phyloP scores from a whole-genome alignment of 495 filamentous ascomycete species.

The Xylaria curta region DNA sequence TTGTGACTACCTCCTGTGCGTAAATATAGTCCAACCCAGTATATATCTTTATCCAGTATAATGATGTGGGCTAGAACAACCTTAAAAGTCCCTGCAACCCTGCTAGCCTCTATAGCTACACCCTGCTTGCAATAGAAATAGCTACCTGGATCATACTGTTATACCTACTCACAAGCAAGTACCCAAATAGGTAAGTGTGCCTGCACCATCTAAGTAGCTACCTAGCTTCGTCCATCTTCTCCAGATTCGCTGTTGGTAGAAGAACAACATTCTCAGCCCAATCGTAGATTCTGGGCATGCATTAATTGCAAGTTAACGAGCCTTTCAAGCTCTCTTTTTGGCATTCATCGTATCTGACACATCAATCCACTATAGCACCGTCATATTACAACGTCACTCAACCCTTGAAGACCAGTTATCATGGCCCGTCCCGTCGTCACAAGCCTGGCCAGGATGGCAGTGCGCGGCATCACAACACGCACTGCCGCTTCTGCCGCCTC shows the following conservation, averaged over 20 bases:
- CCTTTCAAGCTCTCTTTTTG: background rate
- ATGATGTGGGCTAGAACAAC: background rate
- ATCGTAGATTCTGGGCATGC: background rate
- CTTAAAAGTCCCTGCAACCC: no score
- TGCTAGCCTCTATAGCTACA: no score
- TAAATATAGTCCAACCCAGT: background rate
- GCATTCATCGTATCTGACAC: background rate
- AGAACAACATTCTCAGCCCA: background rate
- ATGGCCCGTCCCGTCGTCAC: constrained; percentile 40
- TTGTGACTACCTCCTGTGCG: no score
- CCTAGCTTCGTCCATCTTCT: background rate
- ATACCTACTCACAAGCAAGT: no score
- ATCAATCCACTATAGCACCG: background rate
- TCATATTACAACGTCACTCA: background rate
- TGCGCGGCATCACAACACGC: constrained; percentile 27
- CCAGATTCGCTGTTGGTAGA: background rate
- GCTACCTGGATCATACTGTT: background rate
- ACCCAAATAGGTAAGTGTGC: background rate
- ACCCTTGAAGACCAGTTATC: constrained; percentile 2
- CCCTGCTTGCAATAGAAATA: no score
- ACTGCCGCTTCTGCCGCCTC: constrained; percentile 20
- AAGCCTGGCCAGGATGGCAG: constrained; percentile 36
- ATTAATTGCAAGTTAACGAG: constrained; percentile 6
- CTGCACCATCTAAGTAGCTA: background rate
- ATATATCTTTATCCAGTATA: background rate